Conservation (phyloP, 2,329 filamentous ascomycete species). For the Talaromyces piceae region DNA sequence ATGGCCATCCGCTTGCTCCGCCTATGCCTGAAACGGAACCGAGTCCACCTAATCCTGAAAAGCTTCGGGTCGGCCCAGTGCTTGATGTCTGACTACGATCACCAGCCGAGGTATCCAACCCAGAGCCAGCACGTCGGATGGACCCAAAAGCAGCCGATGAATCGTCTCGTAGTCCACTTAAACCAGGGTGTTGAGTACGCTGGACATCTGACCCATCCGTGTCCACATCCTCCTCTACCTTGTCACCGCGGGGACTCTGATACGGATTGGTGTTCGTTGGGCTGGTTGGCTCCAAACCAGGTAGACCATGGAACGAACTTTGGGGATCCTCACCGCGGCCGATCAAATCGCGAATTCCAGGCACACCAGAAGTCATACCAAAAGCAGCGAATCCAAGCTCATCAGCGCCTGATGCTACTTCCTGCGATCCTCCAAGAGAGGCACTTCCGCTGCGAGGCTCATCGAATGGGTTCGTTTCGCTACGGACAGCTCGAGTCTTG, state of each 20-base stretch:
- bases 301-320: slow-evolving; percentile 41
- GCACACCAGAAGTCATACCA: slow-evolving; percentile 52
- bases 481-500: slow-evolving; percentile 41
- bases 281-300: slow-evolving; percentile 61
- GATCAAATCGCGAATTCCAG: slow-evolving; percentile 51
- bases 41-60: slow-evolving; percentile 50
- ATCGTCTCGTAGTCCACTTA: slow-evolving; percentile 48
- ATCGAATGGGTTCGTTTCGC: slow-evolving; percentile 44
- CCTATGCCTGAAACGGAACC: slow-evolving; percentile 49
- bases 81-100: slow-evolving; percentile 93
- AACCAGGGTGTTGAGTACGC: slow-evolving; percentile 43
- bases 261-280: slow-evolving; percentile 96
- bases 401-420: slow-evolving; percentile 52
- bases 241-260: slow-evolving; percentile 76
- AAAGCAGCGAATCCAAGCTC: slow-evolving; percentile 54
- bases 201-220: slow-evolving; percentile 48
- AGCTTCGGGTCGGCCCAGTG: slow-evolving; percentile 65
- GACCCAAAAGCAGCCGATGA: slow-evolving; percentile 46
- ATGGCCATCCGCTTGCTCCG: slow-evolving; percentile 40
- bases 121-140: slow-evolving; percentile 47
- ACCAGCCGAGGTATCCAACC: slow-evolving; percentile 55
- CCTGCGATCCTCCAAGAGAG: slow-evolving; percentile 66
- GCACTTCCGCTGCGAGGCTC: slow-evolving; percentile 53
- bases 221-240: slow-evolving; percentile 56
- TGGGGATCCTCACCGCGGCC: slow-evolving; percentile 51